Base-by-base conservation (phyloP, 2,329 filamentous ascomycete species). In the Colletotrichum tropicale region DNA sequence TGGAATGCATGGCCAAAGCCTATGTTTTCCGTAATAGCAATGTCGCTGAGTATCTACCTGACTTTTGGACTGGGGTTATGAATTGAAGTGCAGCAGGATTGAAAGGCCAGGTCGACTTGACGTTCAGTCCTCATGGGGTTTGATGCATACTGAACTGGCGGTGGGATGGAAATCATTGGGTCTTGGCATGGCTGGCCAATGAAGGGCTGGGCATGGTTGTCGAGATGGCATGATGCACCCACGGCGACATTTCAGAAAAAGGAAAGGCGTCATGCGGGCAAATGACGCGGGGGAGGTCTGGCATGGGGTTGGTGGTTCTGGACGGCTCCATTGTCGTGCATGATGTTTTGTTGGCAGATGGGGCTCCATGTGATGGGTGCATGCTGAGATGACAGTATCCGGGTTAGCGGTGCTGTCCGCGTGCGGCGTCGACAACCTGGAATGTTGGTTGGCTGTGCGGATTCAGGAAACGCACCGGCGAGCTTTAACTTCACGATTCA, bases 281-380 rank as follows among this genome's bases (percentile, higher is more conserved):
- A 61, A 34, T 21, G 58, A 34, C 30, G 18, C 60, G 26, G 21
- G 26, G 34, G 34, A 38, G 12, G 26, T 62, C 60, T 64, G 60
- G 60, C 26, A 30, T n/a, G n/a, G 30, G 30, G 30, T 64, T 43
- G 38, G 38, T 43, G 38, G 18, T 43, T n/a, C 18, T 38, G 9
- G 30, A 32, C 15, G 16, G 60, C 32, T 24, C 60, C 60, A 38
- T 64, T 8, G 34, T 36, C 21, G 18, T 61, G 60, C 60, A 38
- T 38, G n/a, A 24, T 21, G 24, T 15, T n/a, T 7, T 36, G 12
- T 38, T 64, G 60, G 18, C 15, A 13, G 24, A 24, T 36, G 30
- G 60, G 60, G 60, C 60, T 36, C 60, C 60, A 64, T 38, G 60
- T 64, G 60, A 34, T 24, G n/a, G 21, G 28, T 18, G n/a, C 60